phyloP scores from a whole-genome alignment of 208 protist genomes.

The Lotmaria passim region DNA sequence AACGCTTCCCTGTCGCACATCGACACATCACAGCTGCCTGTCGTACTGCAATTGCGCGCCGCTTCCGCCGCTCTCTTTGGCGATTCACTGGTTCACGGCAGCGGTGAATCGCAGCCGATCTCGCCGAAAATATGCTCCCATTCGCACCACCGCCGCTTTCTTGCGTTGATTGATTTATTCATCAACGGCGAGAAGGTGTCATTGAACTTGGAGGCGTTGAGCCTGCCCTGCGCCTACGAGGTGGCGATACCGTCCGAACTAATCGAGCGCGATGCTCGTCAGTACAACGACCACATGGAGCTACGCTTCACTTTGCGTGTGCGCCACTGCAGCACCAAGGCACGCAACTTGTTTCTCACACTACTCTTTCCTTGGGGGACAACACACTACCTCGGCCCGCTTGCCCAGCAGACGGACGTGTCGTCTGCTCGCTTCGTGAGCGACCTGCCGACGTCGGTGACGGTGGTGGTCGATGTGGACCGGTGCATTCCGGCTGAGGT shows the following conservation, averaged over 20 bases:
- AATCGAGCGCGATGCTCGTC: conserved; percentile 8
- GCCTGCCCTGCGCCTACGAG: conserved; percentile 33
- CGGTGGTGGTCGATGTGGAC: conserved; percentile 46
- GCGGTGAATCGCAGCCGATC: neutral
- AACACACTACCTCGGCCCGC: conserved; percentile 46
- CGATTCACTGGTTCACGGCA: neutral
- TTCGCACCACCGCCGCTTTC: conserved; percentile 3
- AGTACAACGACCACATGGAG: conserved; percentile 29
- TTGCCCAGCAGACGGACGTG: conserved; percentile 23
- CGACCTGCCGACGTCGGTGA: conserved; percentile 36
- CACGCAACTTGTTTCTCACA: conserved; percentile 27
- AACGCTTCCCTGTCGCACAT: neutral
- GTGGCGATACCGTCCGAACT: neutral
- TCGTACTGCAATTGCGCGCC: neutral
- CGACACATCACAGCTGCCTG: neutral
- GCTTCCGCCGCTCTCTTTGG: neutral
- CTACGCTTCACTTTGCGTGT: conserved; percentile 27
- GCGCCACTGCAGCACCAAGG: conserved; percentile 15
- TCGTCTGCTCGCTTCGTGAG: conserved; percentile 52
- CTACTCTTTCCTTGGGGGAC: conserved; percentile 38
- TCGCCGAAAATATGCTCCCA: neutral
- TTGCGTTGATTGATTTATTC: conserved; percentile 22
- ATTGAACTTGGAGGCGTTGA: conserved; percentile 18
- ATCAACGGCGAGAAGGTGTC: conserved; percentile 18
- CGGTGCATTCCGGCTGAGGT: conserved; percentile 23